Conservation (phyloP, 2,329 filamentous ascomycete species). For the Nigrograna mackinnonii region DNA sequence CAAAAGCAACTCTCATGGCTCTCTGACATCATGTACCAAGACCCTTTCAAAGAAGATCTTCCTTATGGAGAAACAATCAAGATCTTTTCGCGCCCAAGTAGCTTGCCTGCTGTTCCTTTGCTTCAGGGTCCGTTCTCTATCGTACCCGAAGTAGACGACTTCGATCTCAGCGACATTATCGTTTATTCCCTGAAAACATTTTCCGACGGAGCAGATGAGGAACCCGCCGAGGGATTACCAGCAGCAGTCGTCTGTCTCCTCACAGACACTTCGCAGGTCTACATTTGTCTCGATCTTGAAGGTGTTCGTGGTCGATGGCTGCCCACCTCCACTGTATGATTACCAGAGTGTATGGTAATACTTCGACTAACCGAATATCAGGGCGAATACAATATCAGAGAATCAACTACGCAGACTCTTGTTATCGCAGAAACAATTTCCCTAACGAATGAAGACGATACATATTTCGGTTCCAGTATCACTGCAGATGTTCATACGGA, state of each 20-base stretch:
- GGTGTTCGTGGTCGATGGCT: slow-evolving; percentile 68
- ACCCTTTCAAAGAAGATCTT: slow-evolving; percentile 47
- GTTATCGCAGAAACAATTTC: slow-evolving; percentile 48
- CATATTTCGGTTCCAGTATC: slow-evolving; percentile 56
- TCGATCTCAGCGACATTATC: slow-evolving; percentile 64
- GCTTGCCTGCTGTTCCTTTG: slow-evolving; percentile 59
- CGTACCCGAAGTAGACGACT: slow-evolving; percentile 54
- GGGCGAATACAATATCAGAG: slow-evolving; percentile 19
- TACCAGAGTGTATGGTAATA: not conserved
- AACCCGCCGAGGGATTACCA: slow-evolving; percentile 55
- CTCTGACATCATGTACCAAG: slow-evolving; percentile 49
- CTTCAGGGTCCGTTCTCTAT: slow-evolving; percentile 65
- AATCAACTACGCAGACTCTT: slow-evolving; percentile 28
- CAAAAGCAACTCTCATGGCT: slow-evolving; percentile 65
- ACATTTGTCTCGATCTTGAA: slow-evolving; percentile 64
- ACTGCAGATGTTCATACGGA: slow-evolving; percentile 58
- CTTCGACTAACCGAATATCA: slow-evolving; percentile 12
- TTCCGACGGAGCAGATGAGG: slow-evolving; percentile 56
- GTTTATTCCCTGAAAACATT: slow-evolving; percentile 55
- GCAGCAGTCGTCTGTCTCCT: slow-evolving; percentile 62
- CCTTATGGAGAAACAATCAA: slow-evolving; percentile 50
- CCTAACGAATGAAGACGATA: slow-evolving; percentile 19
- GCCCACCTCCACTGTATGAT: slow-evolving; percentile 45
- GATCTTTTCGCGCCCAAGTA: slow-evolving; percentile 59
- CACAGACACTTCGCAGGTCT: slow-evolving; percentile 58